These are phyloP conservation scores for Phytophthora tentaculata DNA, from an alignment of 352 stramenopile species.

Conservation along the genomic window DNA sequence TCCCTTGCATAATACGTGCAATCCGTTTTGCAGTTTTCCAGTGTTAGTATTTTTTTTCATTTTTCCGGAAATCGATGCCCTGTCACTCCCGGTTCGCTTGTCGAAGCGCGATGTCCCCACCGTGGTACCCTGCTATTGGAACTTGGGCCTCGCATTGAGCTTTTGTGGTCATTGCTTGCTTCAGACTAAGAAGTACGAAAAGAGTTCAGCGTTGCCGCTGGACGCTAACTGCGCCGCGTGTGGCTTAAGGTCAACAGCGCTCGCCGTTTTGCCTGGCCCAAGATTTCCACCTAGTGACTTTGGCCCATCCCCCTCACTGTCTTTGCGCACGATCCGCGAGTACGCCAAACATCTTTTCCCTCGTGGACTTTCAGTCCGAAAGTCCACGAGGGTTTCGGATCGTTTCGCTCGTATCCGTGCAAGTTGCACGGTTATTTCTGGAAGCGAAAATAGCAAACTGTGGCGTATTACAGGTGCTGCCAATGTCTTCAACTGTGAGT, in stretches of 20 bases:
- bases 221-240: slow-evolving; percentile 21
- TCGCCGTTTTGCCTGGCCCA: slow-evolving; percentile 6
- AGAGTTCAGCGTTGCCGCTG: slow-evolving; percentile 27
- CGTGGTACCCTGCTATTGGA: background rate
- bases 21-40: slow-evolving; percentile 2
- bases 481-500: too few species aligned
- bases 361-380: too few species aligned
- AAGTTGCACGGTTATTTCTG: too few species aligned
- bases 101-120: background rate
- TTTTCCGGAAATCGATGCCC: slow-evolving; percentile 15
- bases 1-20: slow-evolving; percentile 1
- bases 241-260: slow-evolving; percentile 10
- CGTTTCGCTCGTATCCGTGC: too few species aligned
- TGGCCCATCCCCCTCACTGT: slow-evolving; percentile 21
- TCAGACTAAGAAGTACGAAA: slow-evolving; percentile 33
- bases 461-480: too few species aligned
- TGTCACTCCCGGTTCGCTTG: slow-evolving; percentile 14
- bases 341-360: too few species aligned
- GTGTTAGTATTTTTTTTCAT: background rate
- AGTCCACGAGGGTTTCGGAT: too few species aligned
- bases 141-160: background rate
- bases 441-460: too few species aligned
- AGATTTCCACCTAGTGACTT: slow-evolving; percentile 28
- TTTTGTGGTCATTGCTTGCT: slow-evolving; percentile 1
- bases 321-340: too few species aligned